Conservation (phyloP, 2,329 filamentous ascomycete species). For the Tolypocladium tundrense region DNA sequence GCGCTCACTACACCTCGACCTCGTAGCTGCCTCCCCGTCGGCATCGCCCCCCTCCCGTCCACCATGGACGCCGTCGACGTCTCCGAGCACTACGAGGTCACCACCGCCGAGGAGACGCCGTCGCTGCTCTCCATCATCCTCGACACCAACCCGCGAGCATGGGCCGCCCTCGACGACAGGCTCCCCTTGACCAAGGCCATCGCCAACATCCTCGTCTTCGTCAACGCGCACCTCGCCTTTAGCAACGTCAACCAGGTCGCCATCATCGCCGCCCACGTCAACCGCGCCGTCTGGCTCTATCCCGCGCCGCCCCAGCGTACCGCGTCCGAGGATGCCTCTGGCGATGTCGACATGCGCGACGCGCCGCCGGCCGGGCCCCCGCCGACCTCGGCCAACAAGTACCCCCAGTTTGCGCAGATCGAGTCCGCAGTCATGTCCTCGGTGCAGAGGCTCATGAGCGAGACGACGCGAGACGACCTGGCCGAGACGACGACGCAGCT, state of each 20-base stretch:
- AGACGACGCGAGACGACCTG: conserved; percentile 56
- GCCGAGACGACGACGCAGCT: conserved; percentile 74
- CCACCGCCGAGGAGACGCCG: conserved; percentile 48
- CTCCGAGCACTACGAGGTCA: conserved; percentile 50
- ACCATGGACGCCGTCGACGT: conserved; percentile 46
- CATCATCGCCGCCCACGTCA: conserved; percentile 79
- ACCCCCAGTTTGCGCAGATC: conserved; percentile 80
- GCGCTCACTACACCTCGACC: conserved; percentile 9
- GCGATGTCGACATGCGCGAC: conserved; percentile 50
- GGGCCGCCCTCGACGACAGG: conserved; percentile 64
- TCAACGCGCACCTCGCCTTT: conserved; percentile 91
- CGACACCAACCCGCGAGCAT: conserved; percentile 93
- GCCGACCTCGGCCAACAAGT: conserved; percentile 65
- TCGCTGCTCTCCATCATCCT: conserved; percentile 85
- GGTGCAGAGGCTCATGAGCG: conserved; percentile 60
- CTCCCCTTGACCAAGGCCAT: conserved; percentile 77
- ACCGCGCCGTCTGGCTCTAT: conserved; percentile 84
- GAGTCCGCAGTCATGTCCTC: conserved; percentile 71
- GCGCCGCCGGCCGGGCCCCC: conserved; percentile 25
- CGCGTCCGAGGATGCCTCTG: conserved; percentile 22
- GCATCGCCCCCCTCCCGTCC: conserved; percentile 8
- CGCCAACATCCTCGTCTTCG: conserved; percentile 84
- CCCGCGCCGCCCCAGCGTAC: conserved; percentile 37
- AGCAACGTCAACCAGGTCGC: conserved; percentile 91
- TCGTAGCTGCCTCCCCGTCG: conserved; percentile 20